Conservation (phyloP, 257 asterid species). For the Solanum ahanhuiri region DNA sequence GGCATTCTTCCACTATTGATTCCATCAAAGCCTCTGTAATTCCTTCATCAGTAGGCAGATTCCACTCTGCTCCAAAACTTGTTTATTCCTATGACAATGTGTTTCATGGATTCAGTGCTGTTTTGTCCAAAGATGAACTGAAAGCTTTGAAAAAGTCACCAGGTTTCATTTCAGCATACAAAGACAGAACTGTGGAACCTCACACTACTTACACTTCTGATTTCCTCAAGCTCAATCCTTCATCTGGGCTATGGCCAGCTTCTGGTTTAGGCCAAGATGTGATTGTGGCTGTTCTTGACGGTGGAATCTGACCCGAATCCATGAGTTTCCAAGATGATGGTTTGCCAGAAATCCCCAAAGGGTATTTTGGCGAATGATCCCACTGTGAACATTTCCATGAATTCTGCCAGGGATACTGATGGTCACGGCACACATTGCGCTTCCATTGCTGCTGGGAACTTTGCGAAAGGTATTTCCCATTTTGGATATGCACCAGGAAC, state of each 20-base stretch:
- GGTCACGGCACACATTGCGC: background rate
- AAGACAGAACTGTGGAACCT: background rate
- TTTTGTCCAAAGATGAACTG: background rate
- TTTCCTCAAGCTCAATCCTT: background rate
- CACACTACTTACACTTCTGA: background rate
- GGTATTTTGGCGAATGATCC: background rate
- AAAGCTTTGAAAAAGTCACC: background rate
- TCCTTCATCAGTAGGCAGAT: background rate
- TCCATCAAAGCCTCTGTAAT: background rate
- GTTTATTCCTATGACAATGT: background rate
- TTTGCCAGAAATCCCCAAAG: background rate
- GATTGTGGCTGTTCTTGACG: background rate
- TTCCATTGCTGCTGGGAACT: background rate
- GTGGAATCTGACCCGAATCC: background rate
- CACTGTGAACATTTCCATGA: background rate
- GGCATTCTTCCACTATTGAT: background rate
- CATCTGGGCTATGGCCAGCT: background rate
- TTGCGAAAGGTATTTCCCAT: background rate
- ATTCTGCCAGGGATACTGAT: background rate
- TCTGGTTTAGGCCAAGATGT: background rate
- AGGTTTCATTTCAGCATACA: background rate
- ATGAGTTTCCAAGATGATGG: background rate
- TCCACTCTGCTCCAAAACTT: background rate
- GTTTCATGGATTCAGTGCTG: background rate
- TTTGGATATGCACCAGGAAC: background rate